Evolutionary conservation across 208 protist species (phyloP).

Genomic region (Crithidia acanthocephali): DNA sequence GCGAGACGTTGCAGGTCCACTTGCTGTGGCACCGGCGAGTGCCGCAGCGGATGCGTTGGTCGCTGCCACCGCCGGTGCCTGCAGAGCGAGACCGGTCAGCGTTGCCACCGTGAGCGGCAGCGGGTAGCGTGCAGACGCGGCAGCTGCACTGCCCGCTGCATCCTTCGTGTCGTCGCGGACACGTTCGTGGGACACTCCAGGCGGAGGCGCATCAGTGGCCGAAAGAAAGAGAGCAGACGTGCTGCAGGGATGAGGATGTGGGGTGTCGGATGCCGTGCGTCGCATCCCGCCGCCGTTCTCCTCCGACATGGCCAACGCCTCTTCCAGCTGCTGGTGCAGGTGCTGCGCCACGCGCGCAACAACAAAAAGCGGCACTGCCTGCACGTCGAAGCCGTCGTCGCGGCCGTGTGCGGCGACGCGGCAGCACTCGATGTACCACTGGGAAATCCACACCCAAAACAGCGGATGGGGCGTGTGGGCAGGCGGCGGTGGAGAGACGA

Average conservation of each 20-base stretch:
- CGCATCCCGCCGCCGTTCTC: no score
- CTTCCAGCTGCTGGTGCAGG: constrained; percentile 19
- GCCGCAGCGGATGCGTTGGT: background rate
- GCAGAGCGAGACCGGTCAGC: constrained; percentile 1
- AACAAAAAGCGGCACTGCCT: constrained; percentile 27
- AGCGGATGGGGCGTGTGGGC: background rate
- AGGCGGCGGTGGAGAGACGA: no score
- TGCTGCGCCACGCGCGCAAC: constrained; percentile 19
- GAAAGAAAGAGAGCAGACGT: no score
- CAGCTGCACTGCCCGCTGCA: background rate
- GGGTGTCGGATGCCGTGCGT: no score
- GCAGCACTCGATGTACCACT: constrained; percentile 35
- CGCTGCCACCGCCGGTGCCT: background rate
- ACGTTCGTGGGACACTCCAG: no score
- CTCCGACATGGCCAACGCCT: constrained; percentile 1
- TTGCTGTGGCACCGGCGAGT: no score
- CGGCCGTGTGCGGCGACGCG: constrained; percentile 30
- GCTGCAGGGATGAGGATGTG: no score
- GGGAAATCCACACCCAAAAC: constrained; percentile 4
- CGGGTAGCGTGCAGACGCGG: background rate
- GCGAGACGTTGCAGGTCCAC: no score
- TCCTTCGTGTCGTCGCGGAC: no score
- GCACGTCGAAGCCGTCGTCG: constrained; percentile 35
- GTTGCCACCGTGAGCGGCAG: background rate
- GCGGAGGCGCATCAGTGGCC: no score